These are phyloP conservation scores for Pseudogymnoascus sp. DNA, from an alignment of 2,329 filamentous ascomycete species.

Conservation along the genomic window DNA sequence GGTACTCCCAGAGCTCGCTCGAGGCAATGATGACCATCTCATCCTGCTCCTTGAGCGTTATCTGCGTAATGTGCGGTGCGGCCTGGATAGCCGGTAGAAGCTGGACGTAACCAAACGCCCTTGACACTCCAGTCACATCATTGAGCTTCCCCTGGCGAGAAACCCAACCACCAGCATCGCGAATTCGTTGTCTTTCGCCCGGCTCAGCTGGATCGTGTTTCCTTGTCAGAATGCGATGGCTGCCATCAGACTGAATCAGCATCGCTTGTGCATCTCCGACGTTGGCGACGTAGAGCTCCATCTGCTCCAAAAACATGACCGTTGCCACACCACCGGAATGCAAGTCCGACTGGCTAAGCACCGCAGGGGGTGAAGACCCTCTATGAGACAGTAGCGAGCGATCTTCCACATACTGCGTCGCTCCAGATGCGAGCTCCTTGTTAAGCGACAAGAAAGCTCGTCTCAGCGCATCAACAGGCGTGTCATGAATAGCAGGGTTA, in stretches of 20 bases:
- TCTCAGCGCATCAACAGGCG: constrained; percentile 71
- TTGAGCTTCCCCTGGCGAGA: constrained; percentile 91
- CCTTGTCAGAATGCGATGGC: constrained; percentile 71
- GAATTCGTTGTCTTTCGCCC: constrained; percentile 75
- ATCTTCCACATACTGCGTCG: constrained; percentile 72
- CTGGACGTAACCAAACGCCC: constrained; percentile 90
- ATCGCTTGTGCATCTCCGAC: constrained; percentile 95
- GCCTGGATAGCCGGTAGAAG: constrained; percentile 90
- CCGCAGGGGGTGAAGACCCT: constrained; percentile 61
- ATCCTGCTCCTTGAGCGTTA: constrained; percentile 76
- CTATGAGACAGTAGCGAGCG: constrained; percentile 59
- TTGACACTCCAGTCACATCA: constrained; percentile 80
- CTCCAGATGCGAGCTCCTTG: constrained; percentile 83
- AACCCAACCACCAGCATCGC: constrained; percentile 91
- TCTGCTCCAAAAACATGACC: constrained; percentile 79
- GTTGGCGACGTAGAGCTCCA: constrained; percentile 89
- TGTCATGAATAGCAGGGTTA: constrained; percentile 60
- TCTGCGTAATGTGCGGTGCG: constrained; percentile 71
- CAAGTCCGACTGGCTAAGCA: constrained; percentile 81
- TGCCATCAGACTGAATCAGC: constrained; percentile 81
- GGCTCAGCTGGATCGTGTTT: constrained; percentile 92
- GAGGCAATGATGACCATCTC: constrained; percentile 91
- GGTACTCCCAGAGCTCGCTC: constrained; percentile 88
- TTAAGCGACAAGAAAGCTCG: constrained; percentile 84
- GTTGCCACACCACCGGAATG: constrained; percentile 87